Conservation (phyloP, 108 stramenopile genomes). For the Epithemia pelagica region DNA sequence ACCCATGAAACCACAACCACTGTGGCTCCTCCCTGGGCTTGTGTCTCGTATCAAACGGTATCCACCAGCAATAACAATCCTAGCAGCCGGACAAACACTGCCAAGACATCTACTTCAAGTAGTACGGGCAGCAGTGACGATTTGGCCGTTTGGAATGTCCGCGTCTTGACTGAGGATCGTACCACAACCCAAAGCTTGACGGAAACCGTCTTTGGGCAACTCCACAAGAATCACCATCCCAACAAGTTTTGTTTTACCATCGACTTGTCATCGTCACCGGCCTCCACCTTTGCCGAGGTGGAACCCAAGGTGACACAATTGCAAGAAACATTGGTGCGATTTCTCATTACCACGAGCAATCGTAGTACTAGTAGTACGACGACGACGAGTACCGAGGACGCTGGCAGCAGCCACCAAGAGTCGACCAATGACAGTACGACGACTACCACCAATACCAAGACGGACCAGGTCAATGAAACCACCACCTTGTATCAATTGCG, state of each 20-base stretch:
- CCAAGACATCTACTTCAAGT: not conserved
- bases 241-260: not conserved
- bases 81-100: not conserved
- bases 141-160: not conserved
- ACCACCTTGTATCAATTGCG: slow-evolving; percentile 37
- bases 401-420: too few relatives aligned
- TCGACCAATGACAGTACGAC: not conserved
- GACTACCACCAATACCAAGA: slow-evolving; percentile 21
- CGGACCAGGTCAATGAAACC: slow-evolving; percentile 6
- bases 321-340: slow-evolving; percentile 36
- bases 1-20: not conserved
- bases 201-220: too few relatives aligned
- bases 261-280: not conserved
- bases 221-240: too few relatives aligned
- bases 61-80: not conserved
- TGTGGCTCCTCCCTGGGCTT: not conserved
- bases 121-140: not conserved
- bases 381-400: not conserved
- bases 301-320: slow-evolving; percentile 31
- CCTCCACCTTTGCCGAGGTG: slow-evolving; percentile 12
- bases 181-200: too few relatives aligned
- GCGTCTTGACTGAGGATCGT: not conserved
- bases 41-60: not conserved
- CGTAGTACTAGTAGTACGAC: not conserved
- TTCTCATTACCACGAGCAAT: slow-evolving; percentile 18